Conservation (phyloP, 1,284 basidiomycete genomes). For the Ceratobasidium sp. region DNA sequence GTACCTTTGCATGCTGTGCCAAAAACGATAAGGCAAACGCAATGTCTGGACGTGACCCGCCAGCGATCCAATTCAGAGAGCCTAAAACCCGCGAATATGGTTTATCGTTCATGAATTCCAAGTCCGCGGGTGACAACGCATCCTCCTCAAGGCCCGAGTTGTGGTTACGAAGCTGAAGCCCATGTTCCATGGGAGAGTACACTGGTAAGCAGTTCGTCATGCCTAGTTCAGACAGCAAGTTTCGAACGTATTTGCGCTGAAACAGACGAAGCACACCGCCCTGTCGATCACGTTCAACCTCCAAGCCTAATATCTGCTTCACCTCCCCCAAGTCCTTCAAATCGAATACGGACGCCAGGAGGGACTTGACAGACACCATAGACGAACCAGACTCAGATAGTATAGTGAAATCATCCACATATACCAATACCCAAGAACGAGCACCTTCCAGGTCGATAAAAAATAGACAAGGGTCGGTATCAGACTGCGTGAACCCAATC, state of each 20-base stretch:
- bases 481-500: neutral
- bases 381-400: neutral
- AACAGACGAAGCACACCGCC: neutral
- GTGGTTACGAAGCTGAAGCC: neutral
- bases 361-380: neutral
- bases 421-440: neutral
- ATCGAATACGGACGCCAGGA: neutral
- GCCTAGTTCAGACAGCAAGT: conserved; percentile 1
- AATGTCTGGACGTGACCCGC: neutral
- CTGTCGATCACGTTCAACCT: conserved; percentile 12
- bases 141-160: neutral
- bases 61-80: neutral
- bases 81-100: neutral
- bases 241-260: conserved; percentile 11
- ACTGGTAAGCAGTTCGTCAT: conserved; percentile 2
- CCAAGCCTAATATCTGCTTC: conserved; percentile 7
- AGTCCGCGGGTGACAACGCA: neutral
- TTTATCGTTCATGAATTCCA: neutral
- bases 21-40: neutral
- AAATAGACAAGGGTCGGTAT: conserved; percentile 1
- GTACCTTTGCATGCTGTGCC: neutral
- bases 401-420: conserved; percentile 25
- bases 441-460: neutral
- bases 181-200: conserved; percentile 12
- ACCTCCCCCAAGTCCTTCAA: conserved; percentile 9